phyloP scores from a whole-genome alignment of 140 eudicot species.

The Cichorium intybus region DNA sequence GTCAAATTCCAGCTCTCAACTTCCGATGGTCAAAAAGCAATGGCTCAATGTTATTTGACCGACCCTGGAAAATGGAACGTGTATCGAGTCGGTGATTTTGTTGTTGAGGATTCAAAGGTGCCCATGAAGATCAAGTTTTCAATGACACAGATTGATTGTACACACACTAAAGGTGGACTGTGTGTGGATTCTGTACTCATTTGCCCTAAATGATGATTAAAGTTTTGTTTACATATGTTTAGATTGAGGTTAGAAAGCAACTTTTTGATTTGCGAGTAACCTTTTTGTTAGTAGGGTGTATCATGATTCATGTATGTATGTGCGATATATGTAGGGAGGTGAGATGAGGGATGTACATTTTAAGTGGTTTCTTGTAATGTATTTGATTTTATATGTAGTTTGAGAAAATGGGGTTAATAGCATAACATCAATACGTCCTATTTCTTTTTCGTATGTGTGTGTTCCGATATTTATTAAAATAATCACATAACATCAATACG shows the following conservation, averaged over 20 bases:
- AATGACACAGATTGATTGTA: slow-evolving; percentile 93
- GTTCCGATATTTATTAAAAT: too few species aligned
- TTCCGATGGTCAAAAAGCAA: slow-evolving; percentile 65
- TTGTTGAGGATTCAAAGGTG: slow-evolving; percentile 43
- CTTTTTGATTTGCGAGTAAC: slow-evolving; percentile 41
- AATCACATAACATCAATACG: too few species aligned
- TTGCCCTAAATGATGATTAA: slow-evolving; percentile 43
- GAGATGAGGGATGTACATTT: slow-evolving; percentile 20
- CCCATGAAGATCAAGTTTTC: slow-evolving; percentile 63
- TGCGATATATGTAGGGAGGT: slow-evolving; percentile 10
- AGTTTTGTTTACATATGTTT: slow-evolving; percentile 22
- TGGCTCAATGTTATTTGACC: slow-evolving; percentile 48
- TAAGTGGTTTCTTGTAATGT: slow-evolving; percentile 14
- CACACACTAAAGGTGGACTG: slow-evolving; percentile 97
- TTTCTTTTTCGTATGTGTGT: too few species aligned
- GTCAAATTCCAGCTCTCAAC: slow-evolving; percentile 78
- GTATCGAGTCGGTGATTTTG: slow-evolving; percentile 81
- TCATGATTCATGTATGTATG: slow-evolving; percentile 14
- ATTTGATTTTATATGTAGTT: not conserved
- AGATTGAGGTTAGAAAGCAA: slow-evolving; percentile 53
- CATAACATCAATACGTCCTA: too few species aligned
- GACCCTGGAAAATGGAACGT: slow-evolving; percentile 75
- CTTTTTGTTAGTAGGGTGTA: slow-evolving; percentile 21
- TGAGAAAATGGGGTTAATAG: not conserved
- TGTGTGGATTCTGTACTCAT: slow-evolving; percentile 81